phyloP scores from a whole-genome alignment of 257 asterid species.

The Gentiana dahurica region DNA sequence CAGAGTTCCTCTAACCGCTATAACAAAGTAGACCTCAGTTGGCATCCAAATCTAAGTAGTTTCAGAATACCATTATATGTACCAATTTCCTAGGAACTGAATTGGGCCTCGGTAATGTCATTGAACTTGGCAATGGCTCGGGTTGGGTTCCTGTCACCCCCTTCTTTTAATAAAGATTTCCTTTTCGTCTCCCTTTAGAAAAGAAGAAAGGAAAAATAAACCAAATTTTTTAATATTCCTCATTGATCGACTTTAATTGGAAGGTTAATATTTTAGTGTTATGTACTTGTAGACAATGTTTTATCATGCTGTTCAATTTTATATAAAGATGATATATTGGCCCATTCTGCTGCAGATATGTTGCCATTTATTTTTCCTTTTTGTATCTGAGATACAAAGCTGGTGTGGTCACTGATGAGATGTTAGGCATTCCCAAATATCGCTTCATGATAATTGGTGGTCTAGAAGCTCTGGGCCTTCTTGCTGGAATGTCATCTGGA shows the following conservation, averaged over 20 bases:
- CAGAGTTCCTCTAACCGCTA: too few species aligned
- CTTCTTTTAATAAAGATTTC: too few species aligned
- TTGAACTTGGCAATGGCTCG: too few species aligned
- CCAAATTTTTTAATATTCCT: background rate
- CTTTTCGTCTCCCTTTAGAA: too few species aligned
- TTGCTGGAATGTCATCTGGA: slow-evolving; percentile 89
- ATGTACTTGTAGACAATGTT: background rate
- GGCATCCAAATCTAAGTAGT: too few species aligned
- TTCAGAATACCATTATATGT: too few species aligned
- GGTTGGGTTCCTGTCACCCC: too few species aligned
- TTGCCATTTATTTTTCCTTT: slow-evolving; percentile 53
- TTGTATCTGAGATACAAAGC: slow-evolving; percentile 54
- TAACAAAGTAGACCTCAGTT: too few species aligned
- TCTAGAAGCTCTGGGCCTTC: slow-evolving; percentile 80
- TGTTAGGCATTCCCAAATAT: slow-evolving; percentile 58
- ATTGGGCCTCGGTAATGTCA: too few species aligned
- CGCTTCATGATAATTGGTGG: slow-evolving; percentile 63
- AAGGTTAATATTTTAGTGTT: background rate
- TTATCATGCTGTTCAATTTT: background rate
- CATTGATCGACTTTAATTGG: background rate
- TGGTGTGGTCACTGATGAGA: slow-evolving; percentile 68
- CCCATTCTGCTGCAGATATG: slow-evolving; percentile 41
- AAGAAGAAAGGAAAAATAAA: too few species aligned
- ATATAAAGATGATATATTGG: slow-evolving; percentile 5
- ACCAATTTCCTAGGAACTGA: too few species aligned